Evolutionary conservation across 1,284 basidiomycete genomes (phyloP), one percentile per base, ranked within the genome.

Genomic region (Trametes sp.): DNA sequence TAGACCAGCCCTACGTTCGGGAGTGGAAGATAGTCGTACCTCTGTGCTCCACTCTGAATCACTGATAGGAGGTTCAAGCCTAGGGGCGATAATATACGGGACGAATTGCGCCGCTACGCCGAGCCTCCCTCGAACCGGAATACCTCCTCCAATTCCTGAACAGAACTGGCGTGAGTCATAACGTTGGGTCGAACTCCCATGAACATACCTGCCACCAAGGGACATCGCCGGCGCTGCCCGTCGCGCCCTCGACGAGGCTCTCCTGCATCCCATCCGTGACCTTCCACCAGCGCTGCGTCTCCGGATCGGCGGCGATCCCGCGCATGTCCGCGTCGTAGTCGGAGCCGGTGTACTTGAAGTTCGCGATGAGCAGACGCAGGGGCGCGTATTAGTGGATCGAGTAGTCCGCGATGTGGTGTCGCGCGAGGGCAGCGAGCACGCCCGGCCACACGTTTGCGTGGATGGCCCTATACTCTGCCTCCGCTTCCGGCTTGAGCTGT

Each of bases 241-340:
- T 81, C 2, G 92, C 90, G 21, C 85, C 90, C 2, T 84, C 80
- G 10, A 88, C 81, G 46, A 93, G 85, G 70, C 85, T 89, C 76
- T 90, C 87, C 75, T 94, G 92, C 90, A 93, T 91, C 4, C 75
- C 79, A 73, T 93, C 92, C 0, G 91, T 89, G 61, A 93, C 75
- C 69, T 81, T 78, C 92, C 92, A 94, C 92, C 92, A 94, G 59
- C 81, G 74, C 71, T 83, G 82, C 21, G 91, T 93, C 71, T 87
- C 86, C 38, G 84, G 80, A 72, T 92, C 89, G 28, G 85, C 82
- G 7, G 81, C 85, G 38, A 92, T 83, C 31, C 75, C 80, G 49
- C 77, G 80, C 90, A 93, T 92, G 69, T 93, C 91, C 19, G 69
- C 77, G 45, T 84, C 84, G 57, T 85, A 92, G 70, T 93, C 84